Conservation (phyloP, 2,329 filamentous ascomycete species). For the Ophiocordyceps unilateralis region DNA sequence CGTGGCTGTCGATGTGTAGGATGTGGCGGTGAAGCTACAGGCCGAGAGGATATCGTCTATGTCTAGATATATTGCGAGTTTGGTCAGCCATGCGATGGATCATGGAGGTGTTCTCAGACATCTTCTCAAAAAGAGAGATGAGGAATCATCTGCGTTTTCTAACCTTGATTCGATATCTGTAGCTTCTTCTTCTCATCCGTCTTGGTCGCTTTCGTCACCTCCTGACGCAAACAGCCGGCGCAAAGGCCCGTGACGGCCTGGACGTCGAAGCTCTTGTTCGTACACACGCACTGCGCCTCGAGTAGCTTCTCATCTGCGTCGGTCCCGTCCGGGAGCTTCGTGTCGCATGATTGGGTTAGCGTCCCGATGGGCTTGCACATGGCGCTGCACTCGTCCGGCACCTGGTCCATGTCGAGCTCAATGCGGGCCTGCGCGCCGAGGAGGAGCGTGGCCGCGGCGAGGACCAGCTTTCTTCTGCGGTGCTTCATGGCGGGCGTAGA, state of each 20-base stretch:
- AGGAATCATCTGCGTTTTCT: background rate
- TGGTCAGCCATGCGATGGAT: too few relatives aligned
- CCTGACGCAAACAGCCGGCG: slow-evolving; percentile 19
- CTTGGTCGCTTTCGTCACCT: background rate
- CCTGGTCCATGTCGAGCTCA: slow-evolving; percentile 15
- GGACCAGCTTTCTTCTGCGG: background rate
- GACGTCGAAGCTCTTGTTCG: slow-evolving; percentile 23
- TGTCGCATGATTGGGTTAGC: slow-evolving; percentile 18
- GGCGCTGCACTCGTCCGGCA: slow-evolving; percentile 15
- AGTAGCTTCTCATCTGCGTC: slow-evolving; percentile 19
- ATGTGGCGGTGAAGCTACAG: slow-evolving; percentile 17
- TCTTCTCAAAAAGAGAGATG: too few relatives aligned
- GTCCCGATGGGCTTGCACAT: slow-evolving; percentile 19
- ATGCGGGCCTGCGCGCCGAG: slow-evolving; percentile 14
- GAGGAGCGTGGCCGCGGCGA: slow-evolving; percentile 10
- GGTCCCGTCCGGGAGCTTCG: slow-evolving; percentile 11
- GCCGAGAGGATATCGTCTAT: slow-evolving; percentile 16
- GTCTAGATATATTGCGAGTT: too few relatives aligned
- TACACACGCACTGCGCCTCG: slow-evolving; percentile 22
- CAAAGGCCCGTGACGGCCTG: slow-evolving; percentile 17
- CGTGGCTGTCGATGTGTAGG: slow-evolving; percentile 12
- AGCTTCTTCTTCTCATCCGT: background rate
- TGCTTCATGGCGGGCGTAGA: background rate
- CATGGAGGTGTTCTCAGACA: too few relatives aligned
- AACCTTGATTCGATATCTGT: background rate